A percentile compares a stretch with the other conserved stretches of the same genome.
These are phyloP conservation scores for Coccomyxa sp. DNA, from an alignment of 139 green algal genomes.

Conservation along the genomic window DNA sequence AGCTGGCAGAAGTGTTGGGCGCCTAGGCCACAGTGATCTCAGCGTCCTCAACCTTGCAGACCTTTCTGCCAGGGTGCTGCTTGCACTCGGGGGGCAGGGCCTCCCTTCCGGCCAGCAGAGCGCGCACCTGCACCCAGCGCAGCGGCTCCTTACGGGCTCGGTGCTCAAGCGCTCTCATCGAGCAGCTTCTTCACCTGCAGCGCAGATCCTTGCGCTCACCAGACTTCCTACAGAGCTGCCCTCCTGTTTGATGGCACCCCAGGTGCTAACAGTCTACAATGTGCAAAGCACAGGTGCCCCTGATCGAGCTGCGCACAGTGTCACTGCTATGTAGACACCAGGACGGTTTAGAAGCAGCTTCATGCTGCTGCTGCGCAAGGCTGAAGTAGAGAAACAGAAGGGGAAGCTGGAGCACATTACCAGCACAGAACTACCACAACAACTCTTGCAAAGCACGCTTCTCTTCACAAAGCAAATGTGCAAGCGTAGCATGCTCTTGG, in stretches of 20 bases:
- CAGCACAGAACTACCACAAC: not conserved
- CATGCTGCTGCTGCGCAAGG: too few species aligned
- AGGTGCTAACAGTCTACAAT: not conserved
- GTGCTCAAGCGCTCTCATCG: not conserved
- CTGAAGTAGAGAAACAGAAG: not conserved
- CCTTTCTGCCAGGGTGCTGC: constrained; percentile 67
- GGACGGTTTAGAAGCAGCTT: too few species aligned
- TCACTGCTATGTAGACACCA: not conserved
- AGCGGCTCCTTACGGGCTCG: not conserved
- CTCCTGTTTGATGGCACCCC: not conserved
- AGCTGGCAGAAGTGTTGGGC: too few species aligned
- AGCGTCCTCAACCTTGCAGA: constrained; percentile 83
- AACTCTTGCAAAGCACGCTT: not conserved
- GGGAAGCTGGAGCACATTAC: not conserved
- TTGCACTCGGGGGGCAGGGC: constrained; percentile 58
- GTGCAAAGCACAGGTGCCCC: not conserved
- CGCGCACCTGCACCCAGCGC: constrained; percentile 11
- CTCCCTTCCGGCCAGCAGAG: constrained; percentile 55
- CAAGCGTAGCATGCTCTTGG: not conserved
- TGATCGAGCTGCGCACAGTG: too few species aligned
- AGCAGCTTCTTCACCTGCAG: not conserved
- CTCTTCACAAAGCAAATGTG: not conserved
- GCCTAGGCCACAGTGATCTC: too few species aligned
- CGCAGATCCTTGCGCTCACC: not conserved
- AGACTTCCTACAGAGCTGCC: not conserved